Percentiles rank a stretch among this genome's conserved stretches.
phyloP scores from a whole-genome alignment of 2,329 filamentous ascomycete species.

The Pseudocercospora musae region DNA sequence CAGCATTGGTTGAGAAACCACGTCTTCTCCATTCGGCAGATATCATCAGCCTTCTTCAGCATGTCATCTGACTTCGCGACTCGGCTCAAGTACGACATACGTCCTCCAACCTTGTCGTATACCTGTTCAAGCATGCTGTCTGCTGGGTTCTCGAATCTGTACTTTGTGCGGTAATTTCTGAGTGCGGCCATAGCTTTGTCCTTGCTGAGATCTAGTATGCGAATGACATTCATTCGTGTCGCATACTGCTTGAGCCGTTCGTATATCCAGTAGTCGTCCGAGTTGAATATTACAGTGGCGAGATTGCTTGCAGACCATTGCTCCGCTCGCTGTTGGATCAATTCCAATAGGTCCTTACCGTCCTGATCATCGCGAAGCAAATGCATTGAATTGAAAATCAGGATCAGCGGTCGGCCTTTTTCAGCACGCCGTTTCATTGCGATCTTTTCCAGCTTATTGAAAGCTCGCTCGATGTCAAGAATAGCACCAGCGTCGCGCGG shows the following conservation, averaged over 20 bases:
- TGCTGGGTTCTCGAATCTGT: slow-evolving; percentile 61
- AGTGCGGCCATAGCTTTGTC: slow-evolving; percentile 72
- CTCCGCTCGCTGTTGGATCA: slow-evolving; percentile 92
- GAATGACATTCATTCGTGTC: slow-evolving; percentile 90
- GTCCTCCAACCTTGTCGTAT: slow-evolving; percentile 82
- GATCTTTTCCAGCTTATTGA: slow-evolving; percentile 98
- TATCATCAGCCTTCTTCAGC: slow-evolving; percentile 70
- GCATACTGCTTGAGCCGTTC: slow-evolving; percentile 89
- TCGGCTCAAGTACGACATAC: slow-evolving; percentile 80
- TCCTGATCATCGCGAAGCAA: slow-evolving; percentile 87
- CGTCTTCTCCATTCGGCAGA: slow-evolving; percentile 68
- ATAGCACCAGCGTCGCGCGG: slow-evolving; percentile 88
- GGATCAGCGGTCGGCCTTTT: slow-evolving; percentile 68
- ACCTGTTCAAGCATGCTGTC: slow-evolving; percentile 65
- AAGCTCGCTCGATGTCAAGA: slow-evolving; percentile 89
- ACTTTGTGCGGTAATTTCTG: slow-evolving; percentile 73
- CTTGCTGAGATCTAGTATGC: slow-evolving; percentile 79
- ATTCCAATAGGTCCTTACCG: slow-evolving; percentile 86
- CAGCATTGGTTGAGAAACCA: slow-evolving; percentile 80
- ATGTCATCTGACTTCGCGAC: slow-evolving; percentile 86
- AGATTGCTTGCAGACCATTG: slow-evolving; percentile 92
- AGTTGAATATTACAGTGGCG: slow-evolving; percentile 91
- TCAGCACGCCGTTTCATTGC: slow-evolving; percentile 66
- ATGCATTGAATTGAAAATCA: slow-evolving; percentile 94
- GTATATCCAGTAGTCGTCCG: slow-evolving; percentile 98